Evolutionary conservation across 1,284 basidiomycete species (phyloP).

Genomic region (Rhodotorula sp.): DNA sequence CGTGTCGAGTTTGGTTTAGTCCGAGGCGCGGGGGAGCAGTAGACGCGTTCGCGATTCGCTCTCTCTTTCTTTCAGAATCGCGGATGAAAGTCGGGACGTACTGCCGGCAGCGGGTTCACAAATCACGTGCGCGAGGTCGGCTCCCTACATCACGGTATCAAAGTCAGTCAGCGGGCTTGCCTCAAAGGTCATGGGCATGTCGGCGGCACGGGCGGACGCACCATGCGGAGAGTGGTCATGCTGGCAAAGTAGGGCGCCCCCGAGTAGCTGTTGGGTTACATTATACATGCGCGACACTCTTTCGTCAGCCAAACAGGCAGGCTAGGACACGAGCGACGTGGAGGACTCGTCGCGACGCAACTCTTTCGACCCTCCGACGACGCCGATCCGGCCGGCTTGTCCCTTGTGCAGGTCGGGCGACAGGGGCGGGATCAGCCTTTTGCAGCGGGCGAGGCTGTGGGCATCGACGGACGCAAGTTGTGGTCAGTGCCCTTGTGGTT

Average conservation of each 20-base stretch:
- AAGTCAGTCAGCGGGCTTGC: background rate
- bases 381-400: slow-evolving; percentile 88
- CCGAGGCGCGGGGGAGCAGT: no score
- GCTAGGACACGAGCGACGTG: no score
- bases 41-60: background rate
- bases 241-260: slow-evolving; percentile 94
- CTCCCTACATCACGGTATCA: slow-evolving; percentile 60
- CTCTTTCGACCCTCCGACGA: slow-evolving; percentile 91
- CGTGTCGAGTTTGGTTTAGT: no score
- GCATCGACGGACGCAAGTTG: no score
- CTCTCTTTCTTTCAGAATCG: no score
- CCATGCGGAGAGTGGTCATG: slow-evolving; percentile 79
- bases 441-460: slow-evolving; percentile 63
- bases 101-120: slow-evolving; percentile 69
- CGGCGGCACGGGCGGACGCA: slow-evolving; percentile 44
- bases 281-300: background rate
- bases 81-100: slow-evolving; percentile 2
- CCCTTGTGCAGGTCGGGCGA: slow-evolving; percentile 87
- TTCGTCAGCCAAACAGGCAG: background rate
- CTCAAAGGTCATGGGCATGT: background rate
- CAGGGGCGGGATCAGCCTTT: slow-evolving; percentile 77
- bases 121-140: slow-evolving; percentile 93
- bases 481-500: no score
- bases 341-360: slow-evolving; percentile 49
- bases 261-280: slow-evolving; percentile 61